Evolutionary conservation across 2,329 filamentous ascomycete species (phyloP).

Genomic region (Aureobasidium sp.): DNA sequence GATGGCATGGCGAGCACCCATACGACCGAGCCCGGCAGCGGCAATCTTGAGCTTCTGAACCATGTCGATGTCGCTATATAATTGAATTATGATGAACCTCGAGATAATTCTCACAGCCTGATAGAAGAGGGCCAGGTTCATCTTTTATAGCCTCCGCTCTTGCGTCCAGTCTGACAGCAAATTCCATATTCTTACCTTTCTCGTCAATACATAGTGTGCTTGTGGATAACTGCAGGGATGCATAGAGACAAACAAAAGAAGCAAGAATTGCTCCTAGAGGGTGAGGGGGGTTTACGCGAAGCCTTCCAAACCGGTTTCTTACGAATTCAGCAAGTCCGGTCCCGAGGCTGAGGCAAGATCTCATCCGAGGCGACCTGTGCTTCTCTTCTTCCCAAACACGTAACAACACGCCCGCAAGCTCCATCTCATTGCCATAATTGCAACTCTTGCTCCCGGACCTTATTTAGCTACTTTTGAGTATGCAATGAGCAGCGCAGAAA

Average conservation of each 20-base stretch:
- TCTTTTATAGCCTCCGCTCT: neutral
- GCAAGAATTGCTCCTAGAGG: neutral
- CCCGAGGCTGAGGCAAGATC: neutral
- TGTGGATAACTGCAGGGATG: neutral
- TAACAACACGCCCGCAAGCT: neutral
- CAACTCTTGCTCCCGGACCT: neutral
- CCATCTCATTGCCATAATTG: neutral
- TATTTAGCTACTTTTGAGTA: neutral
- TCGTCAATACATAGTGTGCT: neutral
- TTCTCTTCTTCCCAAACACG: neutral
- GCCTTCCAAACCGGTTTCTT: neutral
- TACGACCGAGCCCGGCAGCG: conserved; percentile 44
- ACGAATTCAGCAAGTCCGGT: neutral
- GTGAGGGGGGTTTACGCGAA: neutral
- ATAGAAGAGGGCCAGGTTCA: neutral
- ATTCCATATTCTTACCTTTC: neutral
- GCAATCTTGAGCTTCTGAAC: conserved; percentile 33
- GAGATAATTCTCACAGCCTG: neutral
- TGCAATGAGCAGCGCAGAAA: neutral
- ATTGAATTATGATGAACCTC: neutral
- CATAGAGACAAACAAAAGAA: neutral
- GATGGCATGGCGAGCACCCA: conserved; percentile 45
- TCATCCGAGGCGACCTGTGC: neutral
- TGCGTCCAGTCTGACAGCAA: neutral
- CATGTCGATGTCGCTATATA: neutral